Evolutionary conservation across 805 yeast species (phyloP).

Genomic region (Kodamaea leandrae): DNA sequence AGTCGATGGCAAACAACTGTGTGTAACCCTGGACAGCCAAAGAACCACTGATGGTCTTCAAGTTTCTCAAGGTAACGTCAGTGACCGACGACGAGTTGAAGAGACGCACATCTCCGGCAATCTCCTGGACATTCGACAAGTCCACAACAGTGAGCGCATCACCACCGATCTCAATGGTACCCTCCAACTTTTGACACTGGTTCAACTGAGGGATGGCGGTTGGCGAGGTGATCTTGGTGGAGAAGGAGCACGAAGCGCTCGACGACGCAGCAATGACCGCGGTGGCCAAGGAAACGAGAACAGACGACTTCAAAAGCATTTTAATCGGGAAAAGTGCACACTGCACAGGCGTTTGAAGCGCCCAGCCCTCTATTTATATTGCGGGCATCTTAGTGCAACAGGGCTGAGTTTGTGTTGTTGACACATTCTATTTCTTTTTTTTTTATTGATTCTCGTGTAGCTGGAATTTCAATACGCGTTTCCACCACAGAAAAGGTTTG

Average conservation of each 20-base stretch:
- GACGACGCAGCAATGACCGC: slow-evolving; percentile 4
- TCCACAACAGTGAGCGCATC: slow-evolving; percentile 20
- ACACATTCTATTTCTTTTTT: background rate
- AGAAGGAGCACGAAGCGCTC: slow-evolving; percentile 32
- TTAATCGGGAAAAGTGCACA: background rate
- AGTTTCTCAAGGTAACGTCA: slow-evolving; percentile 28
- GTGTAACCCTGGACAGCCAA: slow-evolving; percentile 37
- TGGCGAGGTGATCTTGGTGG: slow-evolving; percentile 40
- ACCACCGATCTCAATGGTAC: slow-evolving; percentile 36
- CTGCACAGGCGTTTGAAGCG: too few species aligned
- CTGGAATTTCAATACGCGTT: slow-evolving; percentile 3
- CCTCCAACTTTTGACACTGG: slow-evolving; percentile 42
- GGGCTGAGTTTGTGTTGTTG: slow-evolving; percentile 2
- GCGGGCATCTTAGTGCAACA: background rate
- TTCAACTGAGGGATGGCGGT: slow-evolving; percentile 32
- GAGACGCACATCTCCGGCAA: slow-evolving; percentile 29
- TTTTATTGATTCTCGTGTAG: slow-evolving; percentile 1
- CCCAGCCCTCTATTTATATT: background rate
- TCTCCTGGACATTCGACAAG: slow-evolving; percentile 19
- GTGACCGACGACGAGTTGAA: slow-evolving; percentile 41
- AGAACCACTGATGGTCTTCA: slow-evolving; percentile 35
- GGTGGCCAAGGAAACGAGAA: slow-evolving; percentile 9
- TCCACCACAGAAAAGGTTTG: background rate
- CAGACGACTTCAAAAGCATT: slow-evolving; percentile 9
- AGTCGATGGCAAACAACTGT: slow-evolving; percentile 37